These are phyloP conservation scores for Phaeosphaeria sp. DNA, from an alignment of 2,329 filamentous ascomycete species.

Conservation along the genomic window DNA sequence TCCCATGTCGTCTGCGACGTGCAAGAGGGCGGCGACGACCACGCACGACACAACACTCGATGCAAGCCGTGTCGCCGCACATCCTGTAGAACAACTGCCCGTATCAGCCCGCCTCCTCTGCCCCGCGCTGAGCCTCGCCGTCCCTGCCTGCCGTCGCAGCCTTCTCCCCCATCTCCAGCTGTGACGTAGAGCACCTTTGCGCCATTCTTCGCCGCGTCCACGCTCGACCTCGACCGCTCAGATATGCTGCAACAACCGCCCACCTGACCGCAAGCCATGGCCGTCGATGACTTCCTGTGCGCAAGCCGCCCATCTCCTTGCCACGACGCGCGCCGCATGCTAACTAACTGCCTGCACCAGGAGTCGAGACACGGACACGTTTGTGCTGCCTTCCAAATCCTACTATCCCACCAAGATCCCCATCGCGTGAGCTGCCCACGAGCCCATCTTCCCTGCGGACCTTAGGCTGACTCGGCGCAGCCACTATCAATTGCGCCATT, in stretches of 20 bases:
- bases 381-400: slow-evolving; percentile 52
- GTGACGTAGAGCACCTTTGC: slow-evolving; percentile 15
- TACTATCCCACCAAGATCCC: slow-evolving; percentile 59
- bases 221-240: slow-evolving; percentile 14
- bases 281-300: slow-evolving; percentile 48
- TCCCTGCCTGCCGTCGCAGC: no score
- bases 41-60: slow-evolving; percentile 1
- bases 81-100: not conserved
- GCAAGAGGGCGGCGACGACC: no score
- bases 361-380: slow-evolving; percentile 54
- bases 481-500: slow-evolving; percentile 88
- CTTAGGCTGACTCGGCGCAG: slow-evolving; percentile 52
- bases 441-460: not conserved
- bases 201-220: slow-evolving; percentile 9
- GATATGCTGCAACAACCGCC: slow-evolving; percentile 36
- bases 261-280: slow-evolving; percentile 42
- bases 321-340: not conserved
- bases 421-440: slow-evolving; percentile 49
- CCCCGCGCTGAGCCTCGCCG: slow-evolving; percentile 2
- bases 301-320: slow-evolving; percentile 5
- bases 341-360: slow-evolving; percentile 42
- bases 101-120: not conserved
- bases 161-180: not conserved
- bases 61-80: not conserved
- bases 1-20: not conserved